Evolutionary conservation across 2,329 filamentous ascomycete genomes (phyloP).

Genomic region (Clonostachys rosea): DNA sequence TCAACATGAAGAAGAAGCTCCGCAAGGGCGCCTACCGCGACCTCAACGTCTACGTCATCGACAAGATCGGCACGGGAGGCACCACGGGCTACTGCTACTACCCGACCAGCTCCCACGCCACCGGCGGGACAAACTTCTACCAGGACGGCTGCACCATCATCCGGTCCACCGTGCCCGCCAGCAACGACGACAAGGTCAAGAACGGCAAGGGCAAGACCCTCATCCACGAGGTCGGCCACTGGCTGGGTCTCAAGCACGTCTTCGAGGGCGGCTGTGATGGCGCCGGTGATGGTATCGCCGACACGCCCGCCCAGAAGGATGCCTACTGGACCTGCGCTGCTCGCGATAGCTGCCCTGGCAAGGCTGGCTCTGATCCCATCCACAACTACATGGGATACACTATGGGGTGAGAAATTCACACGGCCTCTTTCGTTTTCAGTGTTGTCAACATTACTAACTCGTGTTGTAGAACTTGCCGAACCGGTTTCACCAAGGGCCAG

Average conservation of each 20-base stretch:
- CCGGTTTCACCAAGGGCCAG: neutral
- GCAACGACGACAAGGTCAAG: too few relatives aligned
- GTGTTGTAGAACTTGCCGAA: neutral
- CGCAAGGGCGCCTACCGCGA: constrained; percentile 33
- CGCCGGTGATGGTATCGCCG: constrained; percentile 29
- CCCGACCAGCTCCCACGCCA: constrained; percentile 20
- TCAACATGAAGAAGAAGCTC: constrained; percentile 37
- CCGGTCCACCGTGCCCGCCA: constrained; percentile 22
- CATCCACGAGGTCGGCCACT: constrained; percentile 1
- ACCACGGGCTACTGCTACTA: constrained; percentile 42
- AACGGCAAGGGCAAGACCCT: constrained; percentile 15
- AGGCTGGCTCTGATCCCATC: constrained; percentile 25
- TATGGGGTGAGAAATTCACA: constrained; percentile 26
- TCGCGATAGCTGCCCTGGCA: constrained; percentile 24
- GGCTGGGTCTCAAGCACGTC: constrained; percentile 1
- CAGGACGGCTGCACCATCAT: constrained; percentile 32
- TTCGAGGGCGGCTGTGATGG: constrained; percentile 27
- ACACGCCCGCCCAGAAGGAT: constrained; percentile 31
- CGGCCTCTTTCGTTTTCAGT: neutral
- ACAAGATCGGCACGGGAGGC: constrained; percentile 12
- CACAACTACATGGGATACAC: constrained; percentile 35
- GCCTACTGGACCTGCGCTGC: constrained; percentile 26
- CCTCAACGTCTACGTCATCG: constrained; percentile 41
- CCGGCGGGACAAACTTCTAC: constrained; percentile 23
- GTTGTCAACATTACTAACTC: neutral